phyloP scores from a whole-genome alignment of 768 basidiomycete genomes.

The Russula olivacea region DNA sequence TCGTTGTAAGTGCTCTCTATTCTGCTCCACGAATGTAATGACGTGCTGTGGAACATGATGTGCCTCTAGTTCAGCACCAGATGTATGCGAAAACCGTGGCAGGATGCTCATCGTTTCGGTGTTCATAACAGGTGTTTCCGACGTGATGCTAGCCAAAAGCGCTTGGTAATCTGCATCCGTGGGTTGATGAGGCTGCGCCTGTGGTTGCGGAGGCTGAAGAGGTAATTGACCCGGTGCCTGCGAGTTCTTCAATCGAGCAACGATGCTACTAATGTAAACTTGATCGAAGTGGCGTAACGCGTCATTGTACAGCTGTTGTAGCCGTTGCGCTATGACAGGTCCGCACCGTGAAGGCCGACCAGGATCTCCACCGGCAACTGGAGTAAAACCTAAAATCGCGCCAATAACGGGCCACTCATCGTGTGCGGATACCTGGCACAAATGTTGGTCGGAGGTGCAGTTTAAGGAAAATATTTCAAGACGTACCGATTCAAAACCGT shows the following conservation, averaged over 20 bases:
- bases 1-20: conserved; percentile 17
- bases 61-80: conserved; percentile 16
- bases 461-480: not conserved
- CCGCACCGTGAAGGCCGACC: conserved; percentile 7
- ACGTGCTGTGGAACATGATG: conserved; percentile 13
- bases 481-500: conserved; percentile 13
- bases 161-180: conserved; percentile 19
- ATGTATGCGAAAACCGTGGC: conserved; percentile 20
- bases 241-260: not conserved
- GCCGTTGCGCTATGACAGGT: conserved; percentile 4
- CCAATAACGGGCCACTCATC: conserved; percentile 19
- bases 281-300: conserved; percentile 12
- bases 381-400: conserved; percentile 7
- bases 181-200: conserved; percentile 11
- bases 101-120: conserved; percentile 14
- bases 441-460: not conserved
- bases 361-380: not conserved
- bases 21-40: conserved; percentile 16
- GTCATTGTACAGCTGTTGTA: conserved; percentile 10
- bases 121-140: conserved; percentile 2
- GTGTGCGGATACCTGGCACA: conserved; percentile 7
- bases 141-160: conserved; percentile 3
- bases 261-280: conserved; percentile 1
- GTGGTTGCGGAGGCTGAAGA: conserved; percentile 4
- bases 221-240: not conserved